phyloP scores from a whole-genome alignment of 176 grass and related monocot genomes.

The Paspalum notatum region DNA sequence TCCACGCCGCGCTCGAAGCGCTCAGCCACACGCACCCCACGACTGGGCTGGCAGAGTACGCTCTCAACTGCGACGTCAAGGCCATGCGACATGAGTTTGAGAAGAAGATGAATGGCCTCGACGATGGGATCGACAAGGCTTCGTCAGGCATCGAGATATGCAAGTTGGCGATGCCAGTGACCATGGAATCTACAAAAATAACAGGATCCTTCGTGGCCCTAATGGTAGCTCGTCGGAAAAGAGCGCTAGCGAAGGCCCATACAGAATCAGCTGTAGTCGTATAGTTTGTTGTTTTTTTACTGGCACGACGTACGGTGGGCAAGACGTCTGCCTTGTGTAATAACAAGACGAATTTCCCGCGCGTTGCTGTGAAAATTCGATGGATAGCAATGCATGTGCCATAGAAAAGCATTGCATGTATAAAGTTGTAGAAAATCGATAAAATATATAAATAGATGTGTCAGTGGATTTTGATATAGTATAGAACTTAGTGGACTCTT shows the following conservation, averaged over 20 bases:
- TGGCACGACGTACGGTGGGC: no score
- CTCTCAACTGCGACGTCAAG: slow-evolving; percentile 27
- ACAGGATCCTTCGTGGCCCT: not conserved
- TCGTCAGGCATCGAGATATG: not conserved
- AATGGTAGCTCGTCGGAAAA: slow-evolving; percentile 27
- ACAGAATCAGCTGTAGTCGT: not conserved
- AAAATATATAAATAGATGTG: no score
- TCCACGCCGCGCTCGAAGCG: slow-evolving; percentile 29
- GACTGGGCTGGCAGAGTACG: slow-evolving; percentile 21
- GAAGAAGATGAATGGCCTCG: not conserved
- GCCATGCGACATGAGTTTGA: not conserved
- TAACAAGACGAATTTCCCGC: no score
- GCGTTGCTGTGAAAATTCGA: no score
- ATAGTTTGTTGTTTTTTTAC: not conserved
- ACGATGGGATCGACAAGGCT: not conserved
- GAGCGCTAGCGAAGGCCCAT: not conserved
- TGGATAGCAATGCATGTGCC: no score
- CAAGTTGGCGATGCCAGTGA: not conserved
- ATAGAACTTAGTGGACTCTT: no score
- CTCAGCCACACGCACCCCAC: not conserved
- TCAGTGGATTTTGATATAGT: no score
- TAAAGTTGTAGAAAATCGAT: no score
- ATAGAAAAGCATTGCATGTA: no score
- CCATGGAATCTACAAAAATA: not conserved
- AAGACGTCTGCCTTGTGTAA: no score